These are phyloP conservation scores for Cercophora scortea DNA, from an alignment of 495 filamentous ascomycete genomes.

Conservation along the genomic window DNA sequence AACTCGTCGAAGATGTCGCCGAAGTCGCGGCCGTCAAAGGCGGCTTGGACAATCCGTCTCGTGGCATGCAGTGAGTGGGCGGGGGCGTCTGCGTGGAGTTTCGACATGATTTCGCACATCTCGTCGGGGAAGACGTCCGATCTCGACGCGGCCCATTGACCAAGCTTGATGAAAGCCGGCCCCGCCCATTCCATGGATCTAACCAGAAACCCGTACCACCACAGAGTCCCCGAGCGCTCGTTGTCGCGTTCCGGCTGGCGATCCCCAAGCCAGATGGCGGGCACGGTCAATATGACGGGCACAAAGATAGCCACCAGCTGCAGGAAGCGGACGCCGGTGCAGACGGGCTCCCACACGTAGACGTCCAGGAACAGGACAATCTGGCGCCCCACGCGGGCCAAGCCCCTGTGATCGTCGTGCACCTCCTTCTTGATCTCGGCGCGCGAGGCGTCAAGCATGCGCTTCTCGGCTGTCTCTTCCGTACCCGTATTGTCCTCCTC, in stretches of 20 bases:
- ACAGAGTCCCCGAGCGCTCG: slow-evolving; percentile 72
- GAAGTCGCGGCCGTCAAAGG: slow-evolving; percentile 73
- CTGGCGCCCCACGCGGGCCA: slow-evolving; percentile 44
- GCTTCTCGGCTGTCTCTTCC: slow-evolving; percentile 66
- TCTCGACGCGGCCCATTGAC: slow-evolving; percentile 97
- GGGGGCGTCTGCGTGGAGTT: slow-evolving; percentile 87
- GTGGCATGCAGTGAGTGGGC: slow-evolving; percentile 81
- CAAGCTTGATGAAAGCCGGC: slow-evolving; percentile 98
- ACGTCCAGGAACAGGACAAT: slow-evolving; percentile 56
- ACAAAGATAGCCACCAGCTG: slow-evolving; percentile 84
- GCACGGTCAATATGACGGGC: slow-evolving; percentile 74
- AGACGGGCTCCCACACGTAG: slow-evolving; percentile 79
- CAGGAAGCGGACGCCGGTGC: slow-evolving; percentile 78
- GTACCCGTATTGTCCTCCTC: slow-evolving; percentile 52
- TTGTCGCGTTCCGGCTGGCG: slow-evolving; percentile 51
- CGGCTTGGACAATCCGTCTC: slow-evolving; percentile 66
- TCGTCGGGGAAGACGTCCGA: slow-evolving; percentile 96
- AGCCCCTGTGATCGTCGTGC: slow-evolving; percentile 48
- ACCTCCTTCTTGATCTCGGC: slow-evolving; percentile 65
- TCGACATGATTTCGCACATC: slow-evolving; percentile 89
- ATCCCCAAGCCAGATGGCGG: slow-evolving; percentile 70
- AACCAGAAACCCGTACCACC: slow-evolving; percentile 93
- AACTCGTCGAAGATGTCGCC: slow-evolving; percentile 98
- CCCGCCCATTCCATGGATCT: slow-evolving; percentile 87
- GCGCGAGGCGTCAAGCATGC: slow-evolving; percentile 77